phyloP scores from a whole-genome alignment of 768 basidiomycete genomes.

The Lentinula boryana region DNA sequence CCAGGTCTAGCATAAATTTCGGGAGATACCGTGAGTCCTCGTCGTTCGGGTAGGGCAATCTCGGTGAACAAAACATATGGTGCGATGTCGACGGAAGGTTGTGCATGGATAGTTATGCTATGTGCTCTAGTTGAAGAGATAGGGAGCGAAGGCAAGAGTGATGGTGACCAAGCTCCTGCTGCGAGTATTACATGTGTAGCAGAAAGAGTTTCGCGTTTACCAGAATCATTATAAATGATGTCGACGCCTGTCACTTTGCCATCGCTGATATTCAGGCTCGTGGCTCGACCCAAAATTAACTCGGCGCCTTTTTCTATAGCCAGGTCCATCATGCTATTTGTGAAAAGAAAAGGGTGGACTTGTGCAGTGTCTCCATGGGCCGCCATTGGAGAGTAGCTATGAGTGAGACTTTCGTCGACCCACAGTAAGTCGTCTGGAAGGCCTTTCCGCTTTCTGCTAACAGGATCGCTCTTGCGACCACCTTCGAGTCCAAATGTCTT shows the following conservation, averaged over 20 bases:
- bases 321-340: slow-evolving; percentile 62
- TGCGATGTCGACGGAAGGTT: slow-evolving; percentile 38
- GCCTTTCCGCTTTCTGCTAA: slow-evolving; percentile 21
- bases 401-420: slow-evolving; percentile 54
- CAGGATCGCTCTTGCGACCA: slow-evolving; percentile 13
- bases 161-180: slow-evolving; percentile 85
- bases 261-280: slow-evolving; percentile 41
- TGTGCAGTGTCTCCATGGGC: slow-evolving; percentile 56
- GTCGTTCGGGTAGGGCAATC: slow-evolving; percentile 32
- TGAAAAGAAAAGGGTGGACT: slow-evolving; percentile 73
- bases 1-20: slow-evolving; percentile 72
- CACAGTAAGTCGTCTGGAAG: slow-evolving; percentile 49
- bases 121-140: slow-evolving; percentile 65
- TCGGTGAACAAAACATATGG: slow-evolving; percentile 84
- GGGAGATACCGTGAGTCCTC: slow-evolving; percentile 33
- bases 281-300: slow-evolving; percentile 42
- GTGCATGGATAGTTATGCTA: slow-evolving; percentile 59
- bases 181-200: slow-evolving; percentile 71
- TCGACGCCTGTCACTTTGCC: slow-evolving; percentile 29
- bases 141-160: slow-evolving; percentile 49
- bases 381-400: slow-evolving; percentile 58
- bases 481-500: slow-evolving; percentile 46
- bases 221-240: slow-evolving; percentile 22
- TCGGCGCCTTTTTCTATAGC: slow-evolving; percentile 49
- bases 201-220: slow-evolving; percentile 27